phyloP scores from a whole-genome alignment of 2,329 filamentous ascomycete species.

The Ampelomyces quisqualis region DNA sequence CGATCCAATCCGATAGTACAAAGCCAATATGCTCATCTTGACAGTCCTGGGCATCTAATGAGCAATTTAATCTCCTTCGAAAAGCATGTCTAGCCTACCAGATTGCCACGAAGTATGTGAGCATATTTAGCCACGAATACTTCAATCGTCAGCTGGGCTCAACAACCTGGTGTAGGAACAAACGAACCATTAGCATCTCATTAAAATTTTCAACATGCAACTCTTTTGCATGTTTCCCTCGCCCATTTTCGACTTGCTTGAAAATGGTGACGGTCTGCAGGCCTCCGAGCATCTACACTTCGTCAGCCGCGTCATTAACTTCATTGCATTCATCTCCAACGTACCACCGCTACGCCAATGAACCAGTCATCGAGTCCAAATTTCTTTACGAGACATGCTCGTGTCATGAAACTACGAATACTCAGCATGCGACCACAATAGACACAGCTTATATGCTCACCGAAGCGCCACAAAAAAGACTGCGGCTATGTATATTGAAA shows the following conservation, averaged over 20 bases:
- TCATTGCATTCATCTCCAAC: background rate
- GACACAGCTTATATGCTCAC: conserved; percentile 9
- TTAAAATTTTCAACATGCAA: conserved; percentile 20
- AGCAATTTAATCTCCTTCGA: too few species aligned
- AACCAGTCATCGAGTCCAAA: conserved; percentile 31
- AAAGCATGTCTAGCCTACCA: conserved; percentile 14
- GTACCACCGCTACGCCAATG: conserved; percentile 25
- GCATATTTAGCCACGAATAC: conserved; percentile 32
- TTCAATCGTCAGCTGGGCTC: conserved; percentile 2
- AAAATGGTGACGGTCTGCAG: conserved; percentile 29
- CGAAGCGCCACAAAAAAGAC: conserved; percentile 26
- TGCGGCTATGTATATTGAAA: conserved; percentile 24
- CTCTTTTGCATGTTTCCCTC: conserved; percentile 22
- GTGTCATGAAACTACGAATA: conserved; percentile 22
- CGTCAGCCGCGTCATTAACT: background rate
- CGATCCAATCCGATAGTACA: conserved; percentile 32
- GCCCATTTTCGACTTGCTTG: conserved; percentile 29
- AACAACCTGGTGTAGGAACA: conserved; percentile 1
- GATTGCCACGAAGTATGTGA: conserved; percentile 31
- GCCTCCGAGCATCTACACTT: conserved; percentile 19
- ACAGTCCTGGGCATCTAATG: too few species aligned
- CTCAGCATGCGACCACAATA: conserved; percentile 4
- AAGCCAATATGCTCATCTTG: conserved; percentile 33
- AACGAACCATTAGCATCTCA: conserved; percentile 25
- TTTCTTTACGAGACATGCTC: conserved; percentile 27